Percentiles rank a stretch among this genome's conserved stretches.
phyloP scores from a whole-genome alignment of 2,329 filamentous ascomycete genomes.

The Pyrenochaeta sp. region DNA sequence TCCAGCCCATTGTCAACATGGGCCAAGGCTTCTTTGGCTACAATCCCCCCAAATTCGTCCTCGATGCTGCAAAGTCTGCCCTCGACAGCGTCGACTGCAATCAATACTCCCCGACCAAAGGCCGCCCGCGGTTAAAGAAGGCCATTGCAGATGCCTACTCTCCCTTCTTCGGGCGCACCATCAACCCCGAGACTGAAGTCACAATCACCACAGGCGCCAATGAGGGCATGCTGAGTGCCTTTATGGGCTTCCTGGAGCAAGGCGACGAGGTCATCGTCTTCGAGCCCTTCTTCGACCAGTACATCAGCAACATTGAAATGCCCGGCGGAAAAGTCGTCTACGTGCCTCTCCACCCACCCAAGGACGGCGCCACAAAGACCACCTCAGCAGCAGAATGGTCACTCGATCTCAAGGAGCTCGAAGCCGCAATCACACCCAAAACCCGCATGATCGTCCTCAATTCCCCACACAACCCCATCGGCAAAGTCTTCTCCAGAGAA shows the following conservation, averaged over 20 bases:
- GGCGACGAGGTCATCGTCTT: constrained; percentile 98
- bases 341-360: constrained; percentile 90
- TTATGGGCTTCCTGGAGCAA: constrained; percentile 95
- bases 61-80: constrained; percentile 89
- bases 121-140: constrained; percentile 88
- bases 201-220: constrained; percentile 93
- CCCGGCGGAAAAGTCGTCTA: constrained; percentile 93
- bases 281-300: constrained; percentile 99
- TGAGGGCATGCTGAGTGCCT: constrained; percentile 92
- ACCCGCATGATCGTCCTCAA: constrained; percentile 98
- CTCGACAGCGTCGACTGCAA: constrained; percentile 95
- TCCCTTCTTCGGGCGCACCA: constrained; percentile 79
- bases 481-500: constrained; percentile 87
- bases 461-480: constrained; percentile 91
- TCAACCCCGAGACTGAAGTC: constrained; percentile 91
- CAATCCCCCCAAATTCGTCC: constrained; percentile 89
- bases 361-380: constrained; percentile 77
- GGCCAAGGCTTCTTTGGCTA: constrained; percentile 86
- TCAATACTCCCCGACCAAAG: constrained; percentile 96
- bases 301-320: constrained; percentile 99
- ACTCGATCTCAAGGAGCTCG: constrained; percentile 82
- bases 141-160: constrained; percentile 93
- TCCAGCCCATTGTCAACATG: constrained; percentile 74
- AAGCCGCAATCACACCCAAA: constrained; percentile 79
- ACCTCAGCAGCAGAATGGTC: constrained; percentile 89